These are phyloP conservation scores for Cyberlindnera meyerae DNA, from an alignment of 805 yeast species.

Conservation along the genomic window DNA sequence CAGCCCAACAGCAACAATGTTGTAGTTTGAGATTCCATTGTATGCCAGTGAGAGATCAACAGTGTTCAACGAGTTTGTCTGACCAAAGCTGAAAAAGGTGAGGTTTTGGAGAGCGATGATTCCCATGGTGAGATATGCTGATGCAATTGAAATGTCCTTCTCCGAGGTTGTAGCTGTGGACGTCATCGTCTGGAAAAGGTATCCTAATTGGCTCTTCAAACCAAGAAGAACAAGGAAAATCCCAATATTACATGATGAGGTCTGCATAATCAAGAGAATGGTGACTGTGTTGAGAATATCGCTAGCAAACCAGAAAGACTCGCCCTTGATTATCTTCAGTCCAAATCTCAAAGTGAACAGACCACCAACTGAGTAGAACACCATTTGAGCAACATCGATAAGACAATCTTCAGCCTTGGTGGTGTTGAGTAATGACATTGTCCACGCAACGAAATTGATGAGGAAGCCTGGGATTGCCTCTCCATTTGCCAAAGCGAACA, in stretches of 20 bases:
- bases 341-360: constrained; percentile 30
- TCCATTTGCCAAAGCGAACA: constrained; percentile 50
- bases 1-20: constrained; percentile 65
- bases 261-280: constrained; percentile 43
- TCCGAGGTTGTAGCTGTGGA: too few species aligned
- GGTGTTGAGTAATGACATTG: constrained; percentile 29
- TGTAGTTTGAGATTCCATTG: constrained; percentile 75
- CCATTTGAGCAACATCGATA: constrained; percentile 32
- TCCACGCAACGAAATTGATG: constrained; percentile 23
- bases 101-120: constrained; percentile 61
- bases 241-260: constrained; percentile 45
- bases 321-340: constrained; percentile 6
- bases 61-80: constrained; percentile 88
- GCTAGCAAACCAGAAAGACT: constrained; percentile 24
- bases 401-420: constrained; percentile 28
- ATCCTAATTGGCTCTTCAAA: constrained; percentile 19
- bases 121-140: constrained; percentile 11
- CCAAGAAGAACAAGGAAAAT: constrained; percentile 38
- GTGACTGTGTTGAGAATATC: constrained; percentile 36
- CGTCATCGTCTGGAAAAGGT: constrained; percentile 2
- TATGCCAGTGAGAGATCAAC: constrained; percentile 89
- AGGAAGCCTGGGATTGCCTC: constrained; percentile 43
- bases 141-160: constrained; percentile 1
- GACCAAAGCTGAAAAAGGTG: constrained; percentile 82
- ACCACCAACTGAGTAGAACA: constrained; percentile 30